A percentile compares a stretch with the other conserved stretches of the same genome.
phyloP scores from a whole-genome alignment of 2,329 filamentous ascomycete species.

The Aspergillus sp. region DNA sequence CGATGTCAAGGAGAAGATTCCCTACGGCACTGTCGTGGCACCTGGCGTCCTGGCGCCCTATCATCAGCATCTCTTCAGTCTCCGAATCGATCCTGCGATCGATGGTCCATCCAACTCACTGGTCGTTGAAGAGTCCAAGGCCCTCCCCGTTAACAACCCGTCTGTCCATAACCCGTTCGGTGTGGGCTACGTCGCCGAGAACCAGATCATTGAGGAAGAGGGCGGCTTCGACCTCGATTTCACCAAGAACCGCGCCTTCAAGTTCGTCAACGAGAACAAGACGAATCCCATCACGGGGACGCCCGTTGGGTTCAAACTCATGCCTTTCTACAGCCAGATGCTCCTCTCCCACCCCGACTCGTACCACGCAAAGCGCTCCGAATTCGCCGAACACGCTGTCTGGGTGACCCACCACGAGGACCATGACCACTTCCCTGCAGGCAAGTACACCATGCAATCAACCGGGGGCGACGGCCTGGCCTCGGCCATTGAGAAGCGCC shows the following conservation, averaged over 20 bases:
- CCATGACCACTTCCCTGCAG: conserved; percentile 40
- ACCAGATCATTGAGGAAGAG: conserved; percentile 34
- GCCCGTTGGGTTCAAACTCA: conserved; percentile 47
- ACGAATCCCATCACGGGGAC: conserved; percentile 44
- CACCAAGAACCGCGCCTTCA: conserved; percentile 41
- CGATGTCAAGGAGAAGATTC: conserved; percentile 21
- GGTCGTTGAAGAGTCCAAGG: conserved; percentile 45
- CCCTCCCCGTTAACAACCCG: conserved; percentile 44
- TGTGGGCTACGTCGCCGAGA: conserved; percentile 39
- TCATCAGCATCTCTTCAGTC: conserved; percentile 37
- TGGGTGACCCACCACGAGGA: conserved; percentile 46
- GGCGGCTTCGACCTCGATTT: conserved; percentile 35
- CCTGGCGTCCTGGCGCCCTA: conserved; percentile 36
- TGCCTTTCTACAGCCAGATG: conserved; percentile 45
- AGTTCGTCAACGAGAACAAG: conserved; percentile 45
- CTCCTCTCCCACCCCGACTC: conserved; percentile 43
- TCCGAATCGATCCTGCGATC: conserved; percentile 37
- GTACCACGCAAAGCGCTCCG: conserved; percentile 41
- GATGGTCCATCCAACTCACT: conserved; percentile 38
- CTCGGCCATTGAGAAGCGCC: conserved; percentile 11
- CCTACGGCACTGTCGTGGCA: conserved; percentile 32
- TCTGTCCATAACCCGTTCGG: conserved; percentile 40
- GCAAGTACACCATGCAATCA: conserved; percentile 43
- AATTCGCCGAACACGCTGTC: conserved; percentile 43
- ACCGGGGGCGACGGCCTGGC: conserved; percentile 15